phyloP scores from a whole-genome alignment of 257 asterid genomes.

The Solanum peruvianum region DNA sequence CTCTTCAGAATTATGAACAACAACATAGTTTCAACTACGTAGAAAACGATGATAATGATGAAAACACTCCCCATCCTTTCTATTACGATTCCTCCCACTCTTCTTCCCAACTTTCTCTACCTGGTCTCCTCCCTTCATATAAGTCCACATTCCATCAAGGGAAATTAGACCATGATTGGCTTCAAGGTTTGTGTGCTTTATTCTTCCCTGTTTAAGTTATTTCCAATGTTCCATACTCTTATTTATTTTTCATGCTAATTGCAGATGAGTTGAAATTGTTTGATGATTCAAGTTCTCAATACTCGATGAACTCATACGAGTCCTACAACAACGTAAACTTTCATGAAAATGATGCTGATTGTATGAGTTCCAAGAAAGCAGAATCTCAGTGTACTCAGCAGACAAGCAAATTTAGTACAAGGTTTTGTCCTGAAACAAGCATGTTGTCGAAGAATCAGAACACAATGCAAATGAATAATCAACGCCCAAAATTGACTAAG shows the following conservation, averaged over 20 bases:
- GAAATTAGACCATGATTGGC: constrained; percentile 23
- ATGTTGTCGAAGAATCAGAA: neutral
- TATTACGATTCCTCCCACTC: constrained; percentile 33
- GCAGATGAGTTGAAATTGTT: constrained; percentile 24
- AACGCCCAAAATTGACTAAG: constrained; percentile 21
- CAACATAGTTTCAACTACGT: constrained; percentile 34
- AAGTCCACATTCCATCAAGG: constrained; percentile 4
- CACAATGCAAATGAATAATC: constrained; percentile 7
- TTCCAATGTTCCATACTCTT: neutral
- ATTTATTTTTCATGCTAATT: neutral
- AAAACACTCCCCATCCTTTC: constrained; percentile 44
- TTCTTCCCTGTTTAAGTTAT: neutral
- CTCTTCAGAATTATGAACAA: constrained; percentile 13
- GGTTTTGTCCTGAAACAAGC: constrained; percentile 37
- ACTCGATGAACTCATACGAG: constrained; percentile 36
- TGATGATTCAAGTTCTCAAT: constrained; percentile 49
- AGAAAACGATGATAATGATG: constrained; percentile 9
- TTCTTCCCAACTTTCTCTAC: constrained; percentile 54
- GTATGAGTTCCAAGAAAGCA: constrained; percentile 2
- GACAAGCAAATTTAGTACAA: constrained; percentile 22
- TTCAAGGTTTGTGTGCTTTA: constrained; percentile 21
- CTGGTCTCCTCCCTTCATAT: constrained; percentile 14
- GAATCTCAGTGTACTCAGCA: constrained; percentile 4
- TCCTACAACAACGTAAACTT: constrained; percentile 22
- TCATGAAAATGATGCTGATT: constrained; percentile 13